Evolutionary conservation across 306 rosid genomes (phyloP).

Genomic region (Acacia acuminata): DNA sequence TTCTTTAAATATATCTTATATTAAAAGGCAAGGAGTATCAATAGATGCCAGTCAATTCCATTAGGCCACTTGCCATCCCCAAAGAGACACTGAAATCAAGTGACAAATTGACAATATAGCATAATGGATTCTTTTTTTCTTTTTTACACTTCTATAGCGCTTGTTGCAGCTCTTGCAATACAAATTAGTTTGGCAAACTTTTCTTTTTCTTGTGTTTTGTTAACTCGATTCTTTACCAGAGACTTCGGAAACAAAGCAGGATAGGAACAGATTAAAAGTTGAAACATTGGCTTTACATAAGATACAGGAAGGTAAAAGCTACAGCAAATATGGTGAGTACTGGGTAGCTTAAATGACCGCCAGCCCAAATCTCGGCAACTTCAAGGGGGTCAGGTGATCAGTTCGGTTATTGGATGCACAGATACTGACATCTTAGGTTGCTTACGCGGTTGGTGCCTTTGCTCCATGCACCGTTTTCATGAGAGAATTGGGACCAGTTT

Average conservation of each 20-base stretch:
- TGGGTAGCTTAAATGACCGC: conserved; percentile 28
- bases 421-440: conserved; percentile 38
- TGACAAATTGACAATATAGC: neutral
- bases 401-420: conserved; percentile 46
- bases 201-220: neutral
- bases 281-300: conserved; percentile 60
- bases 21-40: neutral
- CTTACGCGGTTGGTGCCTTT: conserved; percentile 46
- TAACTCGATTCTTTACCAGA: neutral
- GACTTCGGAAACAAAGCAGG: neutral
- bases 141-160: neutral
- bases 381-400: conserved; percentile 32
- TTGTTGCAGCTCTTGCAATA: neutral
- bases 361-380: conserved; percentile 17
- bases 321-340: conserved; percentile 24
- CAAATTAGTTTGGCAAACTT: conserved; percentile 10
- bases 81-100: neutral
- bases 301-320: conserved; percentile 50
- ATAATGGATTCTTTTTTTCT: neutral
- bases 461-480: conserved; percentile 36
- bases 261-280: conserved; percentile 2
- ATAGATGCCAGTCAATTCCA: neutral
- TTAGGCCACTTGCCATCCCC: neutral
- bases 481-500: conserved; percentile 30
- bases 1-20: too few relatives aligned